These are phyloP conservation scores for Gossypium bickii DNA, from an alignment of 345 rosid genomes.

Conservation along the genomic window DNA sequence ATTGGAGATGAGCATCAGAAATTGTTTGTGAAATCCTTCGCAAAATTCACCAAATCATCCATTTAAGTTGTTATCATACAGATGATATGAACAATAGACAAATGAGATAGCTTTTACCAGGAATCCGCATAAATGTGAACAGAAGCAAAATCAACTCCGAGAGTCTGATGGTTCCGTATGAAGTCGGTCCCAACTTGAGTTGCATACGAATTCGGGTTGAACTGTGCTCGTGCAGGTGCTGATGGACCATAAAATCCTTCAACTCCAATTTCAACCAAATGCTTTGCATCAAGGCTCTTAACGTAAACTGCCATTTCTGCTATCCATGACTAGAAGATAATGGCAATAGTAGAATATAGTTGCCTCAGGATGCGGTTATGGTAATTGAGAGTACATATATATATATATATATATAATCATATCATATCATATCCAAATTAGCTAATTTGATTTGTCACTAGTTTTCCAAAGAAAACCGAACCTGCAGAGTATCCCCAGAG, in stretches of 20 bases:
- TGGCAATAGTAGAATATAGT: neutral
- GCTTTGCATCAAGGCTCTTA: slow-evolving; percentile 85
- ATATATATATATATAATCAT: neutral
- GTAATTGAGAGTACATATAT: no score
- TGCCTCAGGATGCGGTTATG: neutral
- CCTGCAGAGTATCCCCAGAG: slow-evolving; percentile 78
- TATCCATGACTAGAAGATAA: slow-evolving; percentile 63
- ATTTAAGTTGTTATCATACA: neutral
- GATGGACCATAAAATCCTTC: slow-evolving; percentile 97
- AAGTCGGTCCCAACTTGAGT: slow-evolving; percentile 96
- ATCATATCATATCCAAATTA: neutral
- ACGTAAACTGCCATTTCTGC: slow-evolving; percentile 75
- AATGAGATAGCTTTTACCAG: slow-evolving; percentile 48
- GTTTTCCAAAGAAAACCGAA: slow-evolving; percentile 18
- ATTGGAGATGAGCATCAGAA: slow-evolving; percentile 57
- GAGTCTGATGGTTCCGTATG: slow-evolving; percentile 77
- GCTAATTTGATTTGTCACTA: neutral
- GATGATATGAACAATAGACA: neutral
- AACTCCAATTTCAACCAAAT: slow-evolving; percentile 77
- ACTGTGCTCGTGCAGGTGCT: slow-evolving; percentile 58
- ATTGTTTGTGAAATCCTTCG: slow-evolving; percentile 61
- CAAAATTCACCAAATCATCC: slow-evolving; percentile 14
- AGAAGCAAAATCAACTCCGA: slow-evolving; percentile 86
- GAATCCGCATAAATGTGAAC: slow-evolving; percentile 91
- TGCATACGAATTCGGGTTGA: slow-evolving; percentile 86